A percentile compares a stretch with the other conserved stretches of the same genome.
These are phyloP conservation scores for Castanopsis chinensis DNA, from an alignment of 306 rosid species.

Conservation along the genomic window DNA sequence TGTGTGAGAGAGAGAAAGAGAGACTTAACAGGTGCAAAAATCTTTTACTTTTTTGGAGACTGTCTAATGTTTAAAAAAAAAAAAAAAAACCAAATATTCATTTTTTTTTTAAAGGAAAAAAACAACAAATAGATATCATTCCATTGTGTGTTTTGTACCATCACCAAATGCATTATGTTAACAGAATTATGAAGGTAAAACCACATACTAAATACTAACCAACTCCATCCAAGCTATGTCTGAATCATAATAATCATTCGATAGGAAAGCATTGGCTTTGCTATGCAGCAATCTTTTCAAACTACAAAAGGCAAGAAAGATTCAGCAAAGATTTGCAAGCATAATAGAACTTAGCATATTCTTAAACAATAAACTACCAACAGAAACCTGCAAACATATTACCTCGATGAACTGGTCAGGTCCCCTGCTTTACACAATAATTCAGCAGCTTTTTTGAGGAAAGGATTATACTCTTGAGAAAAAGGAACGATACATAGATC, in stretches of 20 bases:
- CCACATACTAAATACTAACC: conserved; percentile 52
- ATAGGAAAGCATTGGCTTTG: conserved; percentile 89
- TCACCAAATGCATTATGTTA: background rate
- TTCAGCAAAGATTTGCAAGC: conserved; percentile 14
- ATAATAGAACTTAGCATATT: conserved; percentile 14
- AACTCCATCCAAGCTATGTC: conserved; percentile 93
- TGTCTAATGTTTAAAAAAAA: background rate
- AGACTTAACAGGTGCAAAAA: background rate
- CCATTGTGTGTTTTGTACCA: background rate
- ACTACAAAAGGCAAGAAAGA: conserved; percentile 43
- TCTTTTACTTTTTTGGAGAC: background rate
- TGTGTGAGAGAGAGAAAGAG: background rate
- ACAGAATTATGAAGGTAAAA: conserved; percentile 11
- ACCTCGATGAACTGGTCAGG: conserved; percentile 63
- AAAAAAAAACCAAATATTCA: background rate
- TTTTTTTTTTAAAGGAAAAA: background rate
- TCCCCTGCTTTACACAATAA: conserved; percentile 86
- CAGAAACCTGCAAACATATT: conserved; percentile 19
- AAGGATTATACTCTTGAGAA: conserved; percentile 70
- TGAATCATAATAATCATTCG: conserved; percentile 87
- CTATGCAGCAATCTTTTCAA: conserved; percentile 85
- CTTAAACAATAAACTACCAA: background rate
- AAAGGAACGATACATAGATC: conserved; percentile 68
- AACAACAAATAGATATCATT: background rate
- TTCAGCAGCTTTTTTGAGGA: conserved; percentile 69